Evolutionary conservation across 495 filamentous ascomycete genomes (phyloP), one percentile per base, ranked within the genome.

Genomic region (Penicillium salamii): DNA sequence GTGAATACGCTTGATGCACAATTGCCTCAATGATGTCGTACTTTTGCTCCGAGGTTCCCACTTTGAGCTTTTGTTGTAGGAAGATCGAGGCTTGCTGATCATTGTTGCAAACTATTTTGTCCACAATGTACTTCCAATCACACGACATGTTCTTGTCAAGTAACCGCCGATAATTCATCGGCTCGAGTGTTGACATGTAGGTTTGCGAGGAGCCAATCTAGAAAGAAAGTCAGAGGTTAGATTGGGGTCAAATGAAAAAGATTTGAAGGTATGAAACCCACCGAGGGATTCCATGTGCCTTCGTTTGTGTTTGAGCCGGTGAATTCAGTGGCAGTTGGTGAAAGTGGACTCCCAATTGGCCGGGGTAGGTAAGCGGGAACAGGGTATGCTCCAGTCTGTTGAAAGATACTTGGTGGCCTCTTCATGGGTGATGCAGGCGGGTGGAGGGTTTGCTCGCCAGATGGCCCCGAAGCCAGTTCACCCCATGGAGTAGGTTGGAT

Each of bases 61-160:
- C 88, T 72, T 98, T 98, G 50, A 98, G 88, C 75, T 98, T 98
- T 69, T 98, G 95, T 66, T 98, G 93, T 20, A 98, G 72, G 68
- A 98, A 97, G 54, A 98, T 97, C 1, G 95, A 97, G 13, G 93
- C 95, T 69, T 98, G 93, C 63, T 98, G 93, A 59, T 98, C 93
- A 63, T 97, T 97, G 71, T 89, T 96, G 84, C 90, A 95, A 43
- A 97, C 90, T 63, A 98, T 98, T 76, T 97, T 98, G 70, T 97
- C 95, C 31, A 98, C 92, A 55, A 98, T 97, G 61, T 96, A 96
- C 70, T 91, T 96, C 93, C 95, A 98, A 70, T 97, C 93, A 76
- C 91, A 97, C 49, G 86, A 95, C 58, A 96, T 89, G 58, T 90
- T 96, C 56, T 93, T 92, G 63, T 98, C 93, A 29, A 97, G 84